Conservation (phyloP, 2,329 filamentous ascomycete genomes). For the Elsinoe australis region DNA sequence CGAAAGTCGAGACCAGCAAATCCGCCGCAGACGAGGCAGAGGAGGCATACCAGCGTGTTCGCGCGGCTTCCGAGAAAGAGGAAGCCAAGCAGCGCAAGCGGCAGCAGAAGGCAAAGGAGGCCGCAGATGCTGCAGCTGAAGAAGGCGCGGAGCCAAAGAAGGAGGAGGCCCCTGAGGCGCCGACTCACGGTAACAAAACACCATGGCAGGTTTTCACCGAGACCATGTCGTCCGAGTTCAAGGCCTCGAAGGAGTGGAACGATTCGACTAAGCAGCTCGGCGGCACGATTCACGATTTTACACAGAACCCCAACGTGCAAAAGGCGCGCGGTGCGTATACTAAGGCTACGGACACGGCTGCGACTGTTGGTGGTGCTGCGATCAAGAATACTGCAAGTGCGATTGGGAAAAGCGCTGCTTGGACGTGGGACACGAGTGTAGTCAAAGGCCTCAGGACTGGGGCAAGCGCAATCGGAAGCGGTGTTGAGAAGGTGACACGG, state of each 20-base stretch:
- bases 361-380: conserved; percentile 67
- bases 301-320: conserved; percentile 84
- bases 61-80: conserved; percentile 35
- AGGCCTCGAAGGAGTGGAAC: conserved; percentile 98
- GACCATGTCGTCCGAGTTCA: conserved; percentile 88
- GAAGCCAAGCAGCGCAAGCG: conserved; percentile 34
- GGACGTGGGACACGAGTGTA: conserved; percentile 94
- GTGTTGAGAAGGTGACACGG: conserved; percentile 87
- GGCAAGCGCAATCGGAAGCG: conserved; percentile 76
- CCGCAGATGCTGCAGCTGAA: conserved; percentile 41
- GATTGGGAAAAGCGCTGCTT: conserved; percentile 83
- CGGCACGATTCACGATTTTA: conserved; percentile 80
- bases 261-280: conserved; percentile 94
- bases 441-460: conserved; percentile 86
- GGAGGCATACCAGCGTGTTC: conserved; percentile 30
- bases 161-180: conserved; percentile 66
- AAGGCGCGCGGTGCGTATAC: conserved; percentile 80
- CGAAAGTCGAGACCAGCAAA: conserved; percentile 25
- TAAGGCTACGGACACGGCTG: conserved; percentile 74
- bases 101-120: conserved; percentile 37
- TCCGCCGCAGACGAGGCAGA: conserved; percentile 28
- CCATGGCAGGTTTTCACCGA: conserved; percentile 99
- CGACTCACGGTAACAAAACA: conserved; percentile 96
- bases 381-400: conserved; percentile 78
- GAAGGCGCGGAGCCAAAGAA: conserved; percentile 49